A percentile compares a stretch with the other conserved stretches of the same genome.
Conservation (phyloP, 768 basidiomycete genomes). For the Amanita pseudoporphyria region DNA sequence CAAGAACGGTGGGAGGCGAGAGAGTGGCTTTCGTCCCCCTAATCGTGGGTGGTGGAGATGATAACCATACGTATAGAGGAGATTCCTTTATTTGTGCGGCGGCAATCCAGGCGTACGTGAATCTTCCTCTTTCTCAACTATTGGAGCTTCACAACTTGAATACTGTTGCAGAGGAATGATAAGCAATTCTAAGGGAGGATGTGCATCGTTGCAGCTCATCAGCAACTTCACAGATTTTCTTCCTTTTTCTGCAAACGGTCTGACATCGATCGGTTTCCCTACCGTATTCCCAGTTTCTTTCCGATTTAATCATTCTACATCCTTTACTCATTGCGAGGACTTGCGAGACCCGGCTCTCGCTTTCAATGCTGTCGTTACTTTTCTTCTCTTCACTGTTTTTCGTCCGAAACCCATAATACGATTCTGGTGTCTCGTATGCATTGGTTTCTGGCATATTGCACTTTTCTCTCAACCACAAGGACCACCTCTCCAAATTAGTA, state of each 20-base stretch:
- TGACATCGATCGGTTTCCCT: conserved; percentile 66
- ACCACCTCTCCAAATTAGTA: conserved; percentile 57
- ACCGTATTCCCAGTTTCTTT: conserved; percentile 67
- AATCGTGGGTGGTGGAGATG: conserved; percentile 80
- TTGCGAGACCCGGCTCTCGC: conserved; percentile 59
- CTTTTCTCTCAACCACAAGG: conserved; percentile 69
- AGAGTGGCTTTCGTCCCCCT: conserved; percentile 62
- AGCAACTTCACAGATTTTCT: conserved; percentile 67
- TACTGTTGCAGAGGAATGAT: conserved; percentile 46
- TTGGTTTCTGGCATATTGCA: conserved; percentile 78
- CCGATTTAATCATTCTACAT: conserved; percentile 37
- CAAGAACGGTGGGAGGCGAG: conserved; percentile 59
- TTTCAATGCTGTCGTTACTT: conserved; percentile 62
- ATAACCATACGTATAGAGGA: conserved; percentile 61
- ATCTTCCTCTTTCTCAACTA: neutral
- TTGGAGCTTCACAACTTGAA: neutral
- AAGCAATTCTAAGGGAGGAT: conserved; percentile 62
- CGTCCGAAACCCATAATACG: conserved; percentile 60
- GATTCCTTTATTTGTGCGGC: conserved; percentile 83
- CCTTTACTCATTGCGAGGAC: conserved; percentile 60
- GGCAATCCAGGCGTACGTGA: conserved; percentile 66
- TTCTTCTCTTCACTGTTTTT: conserved; percentile 59
- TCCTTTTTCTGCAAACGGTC: conserved; percentile 47
- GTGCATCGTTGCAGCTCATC: conserved; percentile 56
- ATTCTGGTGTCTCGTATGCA: conserved; percentile 73